A percentile compares a stretch with the other conserved stretches of the same genome.
Conservation (phyloP, 2,329 filamentous ascomycete genomes). For the Penicillium sp. region DNA sequence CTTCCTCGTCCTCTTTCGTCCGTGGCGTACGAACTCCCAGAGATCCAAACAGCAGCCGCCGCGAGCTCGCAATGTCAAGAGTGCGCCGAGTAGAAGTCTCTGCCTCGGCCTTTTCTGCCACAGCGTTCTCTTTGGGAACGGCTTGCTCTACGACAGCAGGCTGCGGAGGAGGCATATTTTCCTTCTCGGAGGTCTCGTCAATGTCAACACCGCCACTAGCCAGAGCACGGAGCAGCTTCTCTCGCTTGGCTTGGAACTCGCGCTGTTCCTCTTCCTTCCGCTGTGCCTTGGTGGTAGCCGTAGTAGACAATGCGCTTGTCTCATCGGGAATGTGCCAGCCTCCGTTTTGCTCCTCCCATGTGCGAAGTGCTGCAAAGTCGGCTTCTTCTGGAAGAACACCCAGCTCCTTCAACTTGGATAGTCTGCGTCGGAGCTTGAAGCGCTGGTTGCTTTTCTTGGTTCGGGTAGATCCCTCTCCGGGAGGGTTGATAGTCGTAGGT, state of each 20-base stretch:
- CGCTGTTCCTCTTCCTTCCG: constrained; percentile 39
- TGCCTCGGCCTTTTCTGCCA: constrained; percentile 19
- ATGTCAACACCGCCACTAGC: constrained; percentile 60
- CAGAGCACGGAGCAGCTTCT: constrained; percentile 59
- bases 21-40: constrained; percentile 73
- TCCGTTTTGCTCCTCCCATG: constrained; percentile 41
- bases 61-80: constrained; percentile 66
- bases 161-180: constrained; percentile 35
- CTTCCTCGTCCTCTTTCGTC: constrained; percentile 70
- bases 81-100: constrained; percentile 45
- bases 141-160: constrained; percentile 21
- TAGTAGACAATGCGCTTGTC: constrained; percentile 19
- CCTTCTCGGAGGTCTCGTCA: constrained; percentile 38
- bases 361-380: constrained; percentile 56
- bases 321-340: constrained; percentile 34
- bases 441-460: constrained; percentile 65
- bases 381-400: constrained; percentile 60
- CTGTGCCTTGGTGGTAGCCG: constrained; percentile 32
- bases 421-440: constrained; percentile 55
- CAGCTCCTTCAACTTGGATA: constrained; percentile 60
- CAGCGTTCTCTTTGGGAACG: constrained; percentile 19
- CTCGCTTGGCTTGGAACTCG: constrained; percentile 59
- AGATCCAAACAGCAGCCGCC: constrained; percentile 73
- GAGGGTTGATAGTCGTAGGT: constrained; percentile 41
- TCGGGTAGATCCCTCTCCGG: constrained; percentile 55